Conservation (phyloP, 2,329 filamentous ascomycete genomes). For the Nemania serpens region DNA sequence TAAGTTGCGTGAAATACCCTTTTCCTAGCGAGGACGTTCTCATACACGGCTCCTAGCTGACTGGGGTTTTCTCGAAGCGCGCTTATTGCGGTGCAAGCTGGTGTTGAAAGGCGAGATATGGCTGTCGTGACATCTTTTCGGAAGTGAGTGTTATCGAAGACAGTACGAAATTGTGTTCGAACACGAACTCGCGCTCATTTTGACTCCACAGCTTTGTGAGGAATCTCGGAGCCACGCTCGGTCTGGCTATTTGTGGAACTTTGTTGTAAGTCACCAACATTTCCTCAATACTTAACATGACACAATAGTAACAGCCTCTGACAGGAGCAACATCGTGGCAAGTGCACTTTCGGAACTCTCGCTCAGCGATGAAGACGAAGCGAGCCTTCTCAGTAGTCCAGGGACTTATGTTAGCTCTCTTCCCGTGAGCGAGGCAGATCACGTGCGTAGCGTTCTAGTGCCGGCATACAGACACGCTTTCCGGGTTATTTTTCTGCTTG, state of each 20-base stretch:
- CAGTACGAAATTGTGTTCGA: not conserved
- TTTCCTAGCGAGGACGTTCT: too few relatives aligned
- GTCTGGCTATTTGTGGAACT: conserved; percentile 47
- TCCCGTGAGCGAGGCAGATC: conserved; percentile 37
- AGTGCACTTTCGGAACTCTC: conserved; percentile 37
- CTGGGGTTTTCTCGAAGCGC: conserved; percentile 31
- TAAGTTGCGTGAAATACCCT: conserved; percentile 31
- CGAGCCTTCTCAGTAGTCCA: conserved; percentile 43
- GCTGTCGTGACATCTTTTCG: conserved; percentile 51
- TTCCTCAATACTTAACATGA: conserved; percentile 6
- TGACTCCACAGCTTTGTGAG: conserved; percentile 43
- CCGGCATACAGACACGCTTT: conserved; percentile 46
- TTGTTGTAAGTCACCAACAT: conserved; percentile 38
- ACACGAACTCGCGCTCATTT: not conserved
- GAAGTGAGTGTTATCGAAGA: conserved; percentile 41
- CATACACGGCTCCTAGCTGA: too few relatives aligned
- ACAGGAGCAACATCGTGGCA: conserved; percentile 46
- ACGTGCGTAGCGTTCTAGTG: conserved; percentile 40
- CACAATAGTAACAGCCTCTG: not conserved
- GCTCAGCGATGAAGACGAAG: conserved; percentile 31
- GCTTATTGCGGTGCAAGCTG: conserved; percentile 60
- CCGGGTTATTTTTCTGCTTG: conserved; percentile 46
- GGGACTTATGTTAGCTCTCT: conserved; percentile 41
- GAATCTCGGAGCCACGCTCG: conserved; percentile 47
- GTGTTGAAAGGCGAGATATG: conserved; percentile 52